phyloP scores from a whole-genome alignment of 805 yeast species.

The Cyberlindnera maritima region DNA sequence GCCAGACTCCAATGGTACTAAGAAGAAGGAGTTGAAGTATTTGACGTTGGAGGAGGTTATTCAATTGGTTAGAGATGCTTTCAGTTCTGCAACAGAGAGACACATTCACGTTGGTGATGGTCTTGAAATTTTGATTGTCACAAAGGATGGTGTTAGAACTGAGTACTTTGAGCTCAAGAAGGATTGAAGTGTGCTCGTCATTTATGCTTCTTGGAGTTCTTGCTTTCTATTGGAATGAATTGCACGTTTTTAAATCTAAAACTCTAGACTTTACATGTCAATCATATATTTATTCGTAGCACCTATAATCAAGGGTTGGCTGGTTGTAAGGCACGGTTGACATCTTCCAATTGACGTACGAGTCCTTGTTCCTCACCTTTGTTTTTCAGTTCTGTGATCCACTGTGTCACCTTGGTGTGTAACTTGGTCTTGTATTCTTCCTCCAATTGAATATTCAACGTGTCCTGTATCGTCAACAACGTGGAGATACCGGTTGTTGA shows the following conservation, averaged over 20 bases:
- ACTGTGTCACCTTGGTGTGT: conserved; percentile 5
- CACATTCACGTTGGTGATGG: conserved; percentile 99
- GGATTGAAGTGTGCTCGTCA: conserved; percentile 46
- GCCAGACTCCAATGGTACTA: conserved; percentile 70
- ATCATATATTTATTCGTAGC: too few relatives aligned
- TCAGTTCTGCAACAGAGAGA: conserved; percentile 95
- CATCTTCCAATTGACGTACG: conserved; percentile 16
- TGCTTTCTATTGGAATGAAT: not conserved
- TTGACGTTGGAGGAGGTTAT: conserved; percentile 82
- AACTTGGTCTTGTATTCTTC: conserved; percentile 8
- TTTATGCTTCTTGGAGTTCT: not conserved
- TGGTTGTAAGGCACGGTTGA: conserved; percentile 8
- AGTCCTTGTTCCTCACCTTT: conserved; percentile 4
- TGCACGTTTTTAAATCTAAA: not conserved
- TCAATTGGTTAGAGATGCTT: conserved; percentile 87
- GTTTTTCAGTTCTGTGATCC: conserved; percentile 9
- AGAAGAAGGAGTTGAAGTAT: conserved; percentile 58
- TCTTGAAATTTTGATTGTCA: conserved; percentile 82
- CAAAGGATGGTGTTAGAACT: conserved; percentile 86
- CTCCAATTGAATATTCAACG: not conserved
- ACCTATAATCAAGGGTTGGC: not conserved
- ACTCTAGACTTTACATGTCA: too few relatives aligned
- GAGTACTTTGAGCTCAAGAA: conserved; percentile 85
- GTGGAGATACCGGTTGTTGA: conserved; percentile 3
- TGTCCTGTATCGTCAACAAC: conserved; percentile 3